phyloP scores from a whole-genome alignment of 1,284 basidiomycete genomes.

The Malassezia caprae region DNA sequence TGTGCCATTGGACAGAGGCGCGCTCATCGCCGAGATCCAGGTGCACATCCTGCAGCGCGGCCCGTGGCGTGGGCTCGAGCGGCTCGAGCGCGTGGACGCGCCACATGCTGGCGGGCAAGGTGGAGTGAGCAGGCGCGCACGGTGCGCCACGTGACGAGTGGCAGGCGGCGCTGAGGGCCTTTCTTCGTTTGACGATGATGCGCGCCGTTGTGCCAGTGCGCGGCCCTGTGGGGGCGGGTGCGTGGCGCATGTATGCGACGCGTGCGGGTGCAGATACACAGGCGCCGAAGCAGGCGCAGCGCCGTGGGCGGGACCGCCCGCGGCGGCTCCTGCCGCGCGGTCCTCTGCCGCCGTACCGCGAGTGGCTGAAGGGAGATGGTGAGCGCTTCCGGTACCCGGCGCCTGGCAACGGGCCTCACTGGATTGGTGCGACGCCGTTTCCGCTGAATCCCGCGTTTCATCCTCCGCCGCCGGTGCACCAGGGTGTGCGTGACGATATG shows the following conservation, averaged over 20 bases:
- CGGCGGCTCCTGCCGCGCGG: conserved; percentile 3
- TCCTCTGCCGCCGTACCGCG: conserved; percentile 27
- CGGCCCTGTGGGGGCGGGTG: not conserved
- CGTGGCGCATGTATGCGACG: conserved; percentile 1
- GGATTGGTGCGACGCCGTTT: conserved; percentile 43
- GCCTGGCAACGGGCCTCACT: conserved; percentile 36
- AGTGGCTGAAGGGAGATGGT: conserved; percentile 34
- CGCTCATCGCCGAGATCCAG: not conserved
- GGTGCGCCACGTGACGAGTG: not conserved
- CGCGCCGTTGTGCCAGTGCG: not conserved
- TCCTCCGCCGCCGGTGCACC: conserved; percentile 36
- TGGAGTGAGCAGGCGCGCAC: not conserved
- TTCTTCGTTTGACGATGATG: conserved; percentile 1
- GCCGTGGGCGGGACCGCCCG: not conserved
- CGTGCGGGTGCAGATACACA: not conserved
- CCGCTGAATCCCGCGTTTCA: conserved; percentile 44
- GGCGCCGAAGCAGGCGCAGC: not conserved
- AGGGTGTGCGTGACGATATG: conserved; percentile 33
- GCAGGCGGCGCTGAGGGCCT: not conserved
- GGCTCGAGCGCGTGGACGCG: not conserved
- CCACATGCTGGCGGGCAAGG: not conserved
- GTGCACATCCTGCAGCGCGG: not conserved
- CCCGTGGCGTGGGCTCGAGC: not conserved
- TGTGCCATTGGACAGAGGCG: not conserved
- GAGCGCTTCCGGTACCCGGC: conserved; percentile 31